Percentiles rank a stretch among this genome's conserved stretches.
Conservation (phyloP, 208 protist species). For the Acanthamoeba lenticulata region DNA sequence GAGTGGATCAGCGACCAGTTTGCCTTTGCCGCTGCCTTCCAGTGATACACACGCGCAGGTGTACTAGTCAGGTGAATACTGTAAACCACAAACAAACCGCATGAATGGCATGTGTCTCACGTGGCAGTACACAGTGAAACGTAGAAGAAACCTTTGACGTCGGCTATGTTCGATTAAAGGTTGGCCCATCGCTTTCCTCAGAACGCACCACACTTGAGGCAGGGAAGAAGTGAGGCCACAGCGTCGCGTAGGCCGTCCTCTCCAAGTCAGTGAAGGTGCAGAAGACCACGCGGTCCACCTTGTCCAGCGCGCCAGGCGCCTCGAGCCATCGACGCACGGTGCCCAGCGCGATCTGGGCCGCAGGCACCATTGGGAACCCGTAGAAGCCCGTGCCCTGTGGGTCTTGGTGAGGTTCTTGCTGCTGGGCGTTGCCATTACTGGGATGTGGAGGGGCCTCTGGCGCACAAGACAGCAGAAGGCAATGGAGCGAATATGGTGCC, state of each 20-base stretch:
- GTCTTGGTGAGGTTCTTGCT: neutral
- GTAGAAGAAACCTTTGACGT: too few relatives aligned
- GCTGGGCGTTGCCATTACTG: neutral
- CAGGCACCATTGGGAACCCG: slow-evolving; percentile 5
- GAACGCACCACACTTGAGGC: too few relatives aligned
- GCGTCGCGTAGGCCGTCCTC: neutral
- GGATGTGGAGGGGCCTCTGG: neutral
- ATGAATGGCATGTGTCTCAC: too few relatives aligned
- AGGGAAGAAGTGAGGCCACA: slow-evolving; percentile 35
- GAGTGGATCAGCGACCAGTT: neutral
- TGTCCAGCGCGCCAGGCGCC: neutral
- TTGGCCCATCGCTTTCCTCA: too few relatives aligned
- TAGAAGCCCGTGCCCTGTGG: slow-evolving; percentile 52
- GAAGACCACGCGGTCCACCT: neutral
- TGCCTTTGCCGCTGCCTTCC: neutral
- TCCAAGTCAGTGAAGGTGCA: slow-evolving; percentile 37
- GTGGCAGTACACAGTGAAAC: too few relatives aligned
- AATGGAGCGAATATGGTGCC: neutral
- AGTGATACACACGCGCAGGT: neutral
- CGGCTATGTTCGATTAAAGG: too few relatives aligned
- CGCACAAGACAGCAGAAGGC: slow-evolving; percentile 43
- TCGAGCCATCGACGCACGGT: neutral
- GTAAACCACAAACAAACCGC: too few relatives aligned
- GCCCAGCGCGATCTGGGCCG: slow-evolving; percentile 2
- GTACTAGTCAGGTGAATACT: too few relatives aligned